Percentiles rank a stretch among this genome's conserved stretches.
Conservation (phyloP, 345 rosid species). For the Eucalyptus curtisii region DNA sequence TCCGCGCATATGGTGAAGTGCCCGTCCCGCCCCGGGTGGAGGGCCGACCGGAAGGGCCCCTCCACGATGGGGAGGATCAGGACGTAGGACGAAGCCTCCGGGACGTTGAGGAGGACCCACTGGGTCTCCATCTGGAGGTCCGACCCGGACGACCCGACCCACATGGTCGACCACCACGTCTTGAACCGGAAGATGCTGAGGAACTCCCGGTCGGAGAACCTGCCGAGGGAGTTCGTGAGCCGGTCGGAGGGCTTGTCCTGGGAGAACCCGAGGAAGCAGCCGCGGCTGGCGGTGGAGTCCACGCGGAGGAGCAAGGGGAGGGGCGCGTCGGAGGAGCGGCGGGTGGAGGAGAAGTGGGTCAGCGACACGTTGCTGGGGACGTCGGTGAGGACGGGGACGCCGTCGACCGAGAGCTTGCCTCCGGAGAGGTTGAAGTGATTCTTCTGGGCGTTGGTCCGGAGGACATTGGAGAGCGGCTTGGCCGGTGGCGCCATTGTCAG, state of each 20-base stretch:
- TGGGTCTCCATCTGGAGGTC: slow-evolving; percentile 80
- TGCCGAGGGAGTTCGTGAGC: slow-evolving; percentile 49
- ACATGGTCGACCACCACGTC: slow-evolving; percentile 88
- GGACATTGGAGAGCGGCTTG: not conserved
- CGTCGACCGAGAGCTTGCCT: slow-evolving; percentile 34
- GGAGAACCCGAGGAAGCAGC: slow-evolving; percentile 62
- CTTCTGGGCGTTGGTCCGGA: not conserved
- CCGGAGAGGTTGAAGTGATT: slow-evolving; percentile 24
- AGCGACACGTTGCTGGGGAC: slow-evolving; percentile 55
- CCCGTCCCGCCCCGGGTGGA: slow-evolving; percentile 47
- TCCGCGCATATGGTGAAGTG: slow-evolving; percentile 51
- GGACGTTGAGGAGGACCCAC: slow-evolving; percentile 58
- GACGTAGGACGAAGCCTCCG: slow-evolving; percentile 43
- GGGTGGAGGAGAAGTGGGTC: slow-evolving; percentile 26
- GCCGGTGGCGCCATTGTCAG: slow-evolving; percentile 47
- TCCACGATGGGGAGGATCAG: slow-evolving; percentile 58
- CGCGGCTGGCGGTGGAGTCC: slow-evolving; percentile 34
- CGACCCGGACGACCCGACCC: slow-evolving; percentile 71
- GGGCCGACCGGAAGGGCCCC: slow-evolving; percentile 56
- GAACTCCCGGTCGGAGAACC: slow-evolving; percentile 43
- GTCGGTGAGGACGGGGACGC: slow-evolving; percentile 39
- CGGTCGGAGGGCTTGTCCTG: slow-evolving; percentile 22
- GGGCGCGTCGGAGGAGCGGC: slow-evolving; percentile 39
- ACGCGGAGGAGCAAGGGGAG: slow-evolving; percentile 36
- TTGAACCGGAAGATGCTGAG: slow-evolving; percentile 68